phyloP scores from a whole-genome alignment of 805 yeast genomes.

The Naumovozyma castellii region DNA sequence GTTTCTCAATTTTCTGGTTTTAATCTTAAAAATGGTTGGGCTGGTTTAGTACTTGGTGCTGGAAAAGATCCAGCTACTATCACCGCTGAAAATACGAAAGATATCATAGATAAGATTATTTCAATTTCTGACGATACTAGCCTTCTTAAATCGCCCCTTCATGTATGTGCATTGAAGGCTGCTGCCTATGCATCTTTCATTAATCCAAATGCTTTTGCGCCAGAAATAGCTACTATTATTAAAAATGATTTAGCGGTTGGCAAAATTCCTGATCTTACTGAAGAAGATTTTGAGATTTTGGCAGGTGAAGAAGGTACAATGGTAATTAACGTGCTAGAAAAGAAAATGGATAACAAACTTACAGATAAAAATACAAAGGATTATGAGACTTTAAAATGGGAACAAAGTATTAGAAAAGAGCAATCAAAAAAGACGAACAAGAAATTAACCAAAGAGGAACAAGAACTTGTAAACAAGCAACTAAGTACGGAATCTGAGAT shows the following conservation, averaged over 20 bases:
- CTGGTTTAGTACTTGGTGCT: constrained; percentile 55
- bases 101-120: constrained; percentile 15
- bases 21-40: constrained; percentile 57
- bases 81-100: constrained; percentile 29
- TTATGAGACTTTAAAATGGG: constrained; percentile 84
- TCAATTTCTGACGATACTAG: constrained; percentile 12
- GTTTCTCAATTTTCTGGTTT: constrained; percentile 36
- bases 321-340: constrained; percentile 53
- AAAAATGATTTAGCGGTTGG: constrained; percentile 34
- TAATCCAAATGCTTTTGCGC: constrained; percentile 47
- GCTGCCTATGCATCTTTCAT: constrained; percentile 47
- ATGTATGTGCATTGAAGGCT: constrained; percentile 43
- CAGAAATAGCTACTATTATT: constrained; percentile 39
- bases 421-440: constrained; percentile 43
- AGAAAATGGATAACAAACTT: constrained; percentile 34
- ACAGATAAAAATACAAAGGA: constrained; percentile 72
- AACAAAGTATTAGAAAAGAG: constrained; percentile 68
- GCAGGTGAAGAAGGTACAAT: constrained; percentile 57
- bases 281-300: constrained; percentile 53
- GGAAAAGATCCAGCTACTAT: constrained; percentile 55
- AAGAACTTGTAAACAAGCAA: constrained; percentile 50
- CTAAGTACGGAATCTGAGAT: constrained; percentile 50
- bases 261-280: constrained; percentile 34
- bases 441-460: constrained; percentile 73
- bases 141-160: constrained; percentile 21